Percentiles rank a stretch among this genome's conserved stretches.
Conservation (phyloP, 768 basidiomycete genomes). For the Collybia sordida region DNA sequence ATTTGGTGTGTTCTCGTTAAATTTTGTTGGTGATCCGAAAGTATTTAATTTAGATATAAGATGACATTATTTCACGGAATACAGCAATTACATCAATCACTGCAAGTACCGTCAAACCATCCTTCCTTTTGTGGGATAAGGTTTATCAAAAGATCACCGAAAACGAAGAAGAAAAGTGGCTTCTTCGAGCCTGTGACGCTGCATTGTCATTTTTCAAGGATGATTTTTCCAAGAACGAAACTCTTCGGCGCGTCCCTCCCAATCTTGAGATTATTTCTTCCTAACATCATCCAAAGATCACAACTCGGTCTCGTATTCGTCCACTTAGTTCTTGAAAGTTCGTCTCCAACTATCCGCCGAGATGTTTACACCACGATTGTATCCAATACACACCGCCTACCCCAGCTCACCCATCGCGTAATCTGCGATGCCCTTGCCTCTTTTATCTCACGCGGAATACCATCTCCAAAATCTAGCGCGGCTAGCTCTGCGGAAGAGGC, state of each 20-base stretch:
- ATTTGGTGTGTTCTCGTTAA: conserved; percentile 45
- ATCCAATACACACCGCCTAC: conserved; percentile 33
- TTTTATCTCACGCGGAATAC: conserved; percentile 40
- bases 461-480: conserved; percentile 14
- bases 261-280: not conserved
- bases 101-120: conserved; percentile 62
- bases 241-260: conserved; percentile 46
- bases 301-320: conserved; percentile 68
- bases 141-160: conserved; percentile 73
- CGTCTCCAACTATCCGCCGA: conserved; percentile 53
- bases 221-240: conserved; percentile 53
- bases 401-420: conserved; percentile 49
- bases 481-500: conserved; percentile 29
- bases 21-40: not conserved
- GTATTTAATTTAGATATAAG: conserved; percentile 21
- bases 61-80: conserved; percentile 48
- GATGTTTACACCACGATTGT: conserved; percentile 43
- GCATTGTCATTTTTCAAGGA: conserved; percentile 43
- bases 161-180: conserved; percentile 69
- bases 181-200: conserved; percentile 63
- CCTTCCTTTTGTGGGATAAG: conserved; percentile 87
- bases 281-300: conserved; percentile 33
- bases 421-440: conserved; percentile 59
- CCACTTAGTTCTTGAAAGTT: conserved; percentile 64
- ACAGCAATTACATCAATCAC: conserved; percentile 44